A percentile compares a stretch with the other conserved stretches of the same genome.
These are phyloP conservation scores for Scolecobasidium constrictum DNA, from an alignment of 2,329 filamentous ascomycete genomes.

Conservation along the genomic window DNA sequence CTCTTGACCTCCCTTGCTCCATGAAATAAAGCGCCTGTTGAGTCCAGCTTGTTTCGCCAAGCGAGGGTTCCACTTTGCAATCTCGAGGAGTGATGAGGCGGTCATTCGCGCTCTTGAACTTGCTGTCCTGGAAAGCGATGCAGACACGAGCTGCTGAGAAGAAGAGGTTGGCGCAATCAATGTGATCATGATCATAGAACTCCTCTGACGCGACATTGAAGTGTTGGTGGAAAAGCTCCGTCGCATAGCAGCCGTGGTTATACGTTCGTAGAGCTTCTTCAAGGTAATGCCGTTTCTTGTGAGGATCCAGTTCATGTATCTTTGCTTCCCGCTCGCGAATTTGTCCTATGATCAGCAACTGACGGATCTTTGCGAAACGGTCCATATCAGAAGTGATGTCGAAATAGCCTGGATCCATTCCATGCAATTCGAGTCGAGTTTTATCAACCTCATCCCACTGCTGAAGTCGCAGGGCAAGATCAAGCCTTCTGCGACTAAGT, in stretches of 20 bases:
- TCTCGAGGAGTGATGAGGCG: neutral
- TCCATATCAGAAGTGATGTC: neutral
- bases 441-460: slow-evolving; percentile 1
- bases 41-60: slow-evolving; percentile 8
- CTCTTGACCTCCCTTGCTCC: slow-evolving; percentile 11
- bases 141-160: slow-evolving; percentile 12
- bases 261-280: slow-evolving; percentile 9
- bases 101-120: neutral
- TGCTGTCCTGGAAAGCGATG: slow-evolving; percentile 6
- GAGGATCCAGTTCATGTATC: neutral
- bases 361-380: slow-evolving; percentile 7
- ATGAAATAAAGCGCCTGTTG: slow-evolving; percentile 12
- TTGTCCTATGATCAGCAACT: slow-evolving; percentile 7
- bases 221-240: slow-evolving; percentile 10
- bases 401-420: slow-evolving; percentile 6
- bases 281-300: neutral
- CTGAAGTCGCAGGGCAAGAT: neutral
- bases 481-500: neutral
- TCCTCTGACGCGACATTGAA: slow-evolving; percentile 2
- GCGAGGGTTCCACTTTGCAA: slow-evolving; percentile 5
- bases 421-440: neutral
- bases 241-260: slow-evolving; percentile 9
- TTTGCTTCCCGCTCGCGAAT: neutral
- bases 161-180: slow-evolving; percentile 12
- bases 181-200: slow-evolving; percentile 9